phyloP scores from a whole-genome alignment of 306 rosid genomes.

The Styphnolobium japonicum region DNA sequence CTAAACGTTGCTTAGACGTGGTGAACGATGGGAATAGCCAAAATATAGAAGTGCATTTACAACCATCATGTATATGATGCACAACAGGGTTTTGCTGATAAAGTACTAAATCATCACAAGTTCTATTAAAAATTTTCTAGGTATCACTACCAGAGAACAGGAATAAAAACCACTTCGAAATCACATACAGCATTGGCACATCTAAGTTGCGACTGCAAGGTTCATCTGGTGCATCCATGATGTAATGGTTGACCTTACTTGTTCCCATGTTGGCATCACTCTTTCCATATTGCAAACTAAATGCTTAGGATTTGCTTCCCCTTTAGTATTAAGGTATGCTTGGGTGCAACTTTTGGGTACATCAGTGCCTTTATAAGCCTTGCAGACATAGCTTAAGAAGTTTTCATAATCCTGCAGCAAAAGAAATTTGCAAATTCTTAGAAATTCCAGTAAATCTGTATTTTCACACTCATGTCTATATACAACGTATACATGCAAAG shows the following conservation, averaged over 20 bases:
- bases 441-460: not conserved
- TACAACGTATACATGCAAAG: not conserved
- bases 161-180: slow-evolving; percentile 13
- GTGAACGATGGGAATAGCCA: not conserved
- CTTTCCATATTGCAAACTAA: slow-evolving; percentile 32
- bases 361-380: slow-evolving; percentile 61
- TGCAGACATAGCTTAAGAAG: slow-evolving; percentile 66
- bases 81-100: not conserved
- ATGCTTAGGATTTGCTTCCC: slow-evolving; percentile 21
- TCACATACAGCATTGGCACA: not conserved
- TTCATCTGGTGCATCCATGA: slow-evolving; percentile 46
- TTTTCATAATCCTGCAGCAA: slow-evolving; percentile 68
- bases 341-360: slow-evolving; percentile 44
- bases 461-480: not conserved
- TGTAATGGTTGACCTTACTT: slow-evolving; percentile 40
- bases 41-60: not conserved
- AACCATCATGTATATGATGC: not conserved
- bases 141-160: not conserved
- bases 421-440: not conserved
- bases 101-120: not conserved
- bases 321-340: slow-evolving; percentile 26
- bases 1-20: no score
- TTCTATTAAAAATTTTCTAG: slow-evolving; percentile 1
- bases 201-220: slow-evolving; percentile 27
- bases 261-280: slow-evolving; percentile 20